A percentile compares a stretch with the other conserved stretches of the same genome.
These are phyloP conservation scores for Blastobotrys raffinosifermentans DNA, from an alignment of 1,139 yeast genomes.

Conservation along the genomic window DNA sequence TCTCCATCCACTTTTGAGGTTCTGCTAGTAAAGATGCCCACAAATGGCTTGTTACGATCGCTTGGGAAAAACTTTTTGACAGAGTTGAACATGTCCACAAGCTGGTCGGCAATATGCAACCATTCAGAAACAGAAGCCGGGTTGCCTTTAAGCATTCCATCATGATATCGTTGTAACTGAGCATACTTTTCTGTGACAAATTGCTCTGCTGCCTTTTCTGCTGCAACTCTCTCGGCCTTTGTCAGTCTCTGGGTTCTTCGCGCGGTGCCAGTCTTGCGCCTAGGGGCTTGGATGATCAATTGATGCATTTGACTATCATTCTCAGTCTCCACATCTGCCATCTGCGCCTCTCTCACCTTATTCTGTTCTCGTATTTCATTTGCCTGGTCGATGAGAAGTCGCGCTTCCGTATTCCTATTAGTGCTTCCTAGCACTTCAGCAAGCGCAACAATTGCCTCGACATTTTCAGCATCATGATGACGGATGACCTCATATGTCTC, in stretches of 20 bases:
- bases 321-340: background rate
- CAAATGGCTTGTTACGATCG: conserved; percentile 63
- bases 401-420: conserved; percentile 62
- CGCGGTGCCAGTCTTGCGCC: conserved; percentile 27
- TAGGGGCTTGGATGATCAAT: conserved; percentile 4
- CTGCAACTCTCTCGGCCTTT: conserved; percentile 53
- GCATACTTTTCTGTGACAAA: conserved; percentile 60
- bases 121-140: conserved; percentile 65
- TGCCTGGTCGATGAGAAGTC: conserved; percentile 51
- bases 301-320: conserved; percentile 5
- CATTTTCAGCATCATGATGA: conserved; percentile 52
- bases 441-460: conserved; percentile 68
- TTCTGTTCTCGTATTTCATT: conserved; percentile 16
- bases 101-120: conserved; percentile 77
- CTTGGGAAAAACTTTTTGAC: conserved; percentile 74
- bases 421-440: conserved; percentile 71
- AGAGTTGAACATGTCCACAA: conserved; percentile 74
- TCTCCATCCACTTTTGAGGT: conserved; percentile 40
- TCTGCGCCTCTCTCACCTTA: background rate
- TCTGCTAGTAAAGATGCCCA: conserved; percentile 47
- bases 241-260: conserved; percentile 15
- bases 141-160: conserved; percentile 50
- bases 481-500: conserved; percentile 55
- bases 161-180: conserved; percentile 54
- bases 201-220: conserved; percentile 52